Evolutionary conservation across 345 rosid genomes (phyloP).

Genomic region (Lepidium aucheri): DNA sequence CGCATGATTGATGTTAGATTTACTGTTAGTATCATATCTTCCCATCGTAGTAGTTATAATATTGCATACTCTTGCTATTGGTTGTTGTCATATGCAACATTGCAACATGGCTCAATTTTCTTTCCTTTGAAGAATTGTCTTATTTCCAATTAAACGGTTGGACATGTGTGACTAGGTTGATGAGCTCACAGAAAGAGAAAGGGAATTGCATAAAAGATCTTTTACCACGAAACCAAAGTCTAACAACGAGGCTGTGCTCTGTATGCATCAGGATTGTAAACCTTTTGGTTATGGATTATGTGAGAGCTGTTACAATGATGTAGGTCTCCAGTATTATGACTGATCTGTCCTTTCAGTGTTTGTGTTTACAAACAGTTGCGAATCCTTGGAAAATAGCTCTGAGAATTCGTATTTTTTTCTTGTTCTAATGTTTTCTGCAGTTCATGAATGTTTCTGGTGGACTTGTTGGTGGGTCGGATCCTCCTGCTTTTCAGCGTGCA

Average conservation of each 20-base stretch:
- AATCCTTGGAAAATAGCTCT: neutral
- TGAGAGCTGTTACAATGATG: slow-evolving; percentile 55
- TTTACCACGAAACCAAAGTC: slow-evolving; percentile 24
- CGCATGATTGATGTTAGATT: neutral
- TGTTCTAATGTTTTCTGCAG: slow-evolving; percentile 29
- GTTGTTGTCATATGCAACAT: neutral
- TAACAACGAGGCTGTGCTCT: slow-evolving; percentile 37
- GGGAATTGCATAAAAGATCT: slow-evolving; percentile 33
- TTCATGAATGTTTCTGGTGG: slow-evolving; percentile 61
- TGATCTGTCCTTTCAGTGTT: neutral
- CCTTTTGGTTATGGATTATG: slow-evolving; percentile 66
- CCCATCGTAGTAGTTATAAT: neutral
- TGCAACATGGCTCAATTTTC: neutral
- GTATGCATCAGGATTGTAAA: slow-evolving; percentile 50
- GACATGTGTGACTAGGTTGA: slow-evolving; percentile 45
- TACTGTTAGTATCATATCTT: neutral
- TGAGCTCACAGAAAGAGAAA: slow-evolving; percentile 54
- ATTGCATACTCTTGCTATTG: neutral
- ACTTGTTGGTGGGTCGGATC: slow-evolving; percentile 78
- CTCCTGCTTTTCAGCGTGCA: slow-evolving; percentile 88
- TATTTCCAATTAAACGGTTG: neutral
- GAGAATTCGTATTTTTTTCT: slow-evolving; percentile 1
- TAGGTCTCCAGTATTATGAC: slow-evolving; percentile 23
- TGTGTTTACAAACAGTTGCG: neutral
- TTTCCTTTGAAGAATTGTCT: neutral